phyloP scores from a whole-genome alignment of 306 rosid species.

The Aeschynomene evenia region DNA sequence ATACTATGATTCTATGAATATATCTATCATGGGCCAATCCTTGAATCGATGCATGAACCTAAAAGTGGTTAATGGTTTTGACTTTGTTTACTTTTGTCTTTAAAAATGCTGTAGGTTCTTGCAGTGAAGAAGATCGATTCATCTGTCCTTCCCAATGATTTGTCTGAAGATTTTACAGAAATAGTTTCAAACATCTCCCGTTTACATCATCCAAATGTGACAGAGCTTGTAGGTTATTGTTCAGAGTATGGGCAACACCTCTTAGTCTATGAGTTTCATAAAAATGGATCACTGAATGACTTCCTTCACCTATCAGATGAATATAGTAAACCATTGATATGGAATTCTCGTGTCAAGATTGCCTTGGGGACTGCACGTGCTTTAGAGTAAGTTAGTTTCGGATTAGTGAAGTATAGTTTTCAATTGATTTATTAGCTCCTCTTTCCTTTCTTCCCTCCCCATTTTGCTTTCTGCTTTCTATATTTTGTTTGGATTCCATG shows the following conservation, averaged over 20 bases:
- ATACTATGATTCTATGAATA: too few species aligned
- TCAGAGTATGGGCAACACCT: slow-evolving; percentile 91
- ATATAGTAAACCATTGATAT: slow-evolving; percentile 82
- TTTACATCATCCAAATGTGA: slow-evolving; percentile 88
- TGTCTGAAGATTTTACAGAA: slow-evolving; percentile 71
- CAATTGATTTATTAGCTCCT: neutral
- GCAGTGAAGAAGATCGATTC: slow-evolving; percentile 96
- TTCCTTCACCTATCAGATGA: slow-evolving; percentile 87
- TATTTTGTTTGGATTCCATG: neutral
- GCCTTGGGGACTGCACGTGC: slow-evolving; percentile 98
- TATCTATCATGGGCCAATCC: slow-evolving; percentile 1
- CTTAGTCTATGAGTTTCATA: slow-evolving; percentile 79
- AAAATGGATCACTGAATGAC: slow-evolving; percentile 83
- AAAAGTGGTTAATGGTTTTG: slow-evolving; percentile 22
- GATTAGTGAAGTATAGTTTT: neutral
- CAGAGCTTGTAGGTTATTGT: slow-evolving; percentile 93
- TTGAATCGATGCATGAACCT: slow-evolving; percentile 6
- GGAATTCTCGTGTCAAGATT: slow-evolving; percentile 96
- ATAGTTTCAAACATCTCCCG: slow-evolving; percentile 67
- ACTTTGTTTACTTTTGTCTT: neutral
- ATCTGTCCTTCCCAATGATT: slow-evolving; percentile 54
- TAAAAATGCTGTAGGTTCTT: slow-evolving; percentile 58
- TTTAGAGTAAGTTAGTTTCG: slow-evolving; percentile 72
- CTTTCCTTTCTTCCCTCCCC: neutral
- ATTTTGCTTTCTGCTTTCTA: neutral